Percentiles rank a stretch among this genome's conserved stretches.
phyloP scores from a whole-genome alignment of 108 stramenopile genomes.

The Epipyxis sp. region DNA sequence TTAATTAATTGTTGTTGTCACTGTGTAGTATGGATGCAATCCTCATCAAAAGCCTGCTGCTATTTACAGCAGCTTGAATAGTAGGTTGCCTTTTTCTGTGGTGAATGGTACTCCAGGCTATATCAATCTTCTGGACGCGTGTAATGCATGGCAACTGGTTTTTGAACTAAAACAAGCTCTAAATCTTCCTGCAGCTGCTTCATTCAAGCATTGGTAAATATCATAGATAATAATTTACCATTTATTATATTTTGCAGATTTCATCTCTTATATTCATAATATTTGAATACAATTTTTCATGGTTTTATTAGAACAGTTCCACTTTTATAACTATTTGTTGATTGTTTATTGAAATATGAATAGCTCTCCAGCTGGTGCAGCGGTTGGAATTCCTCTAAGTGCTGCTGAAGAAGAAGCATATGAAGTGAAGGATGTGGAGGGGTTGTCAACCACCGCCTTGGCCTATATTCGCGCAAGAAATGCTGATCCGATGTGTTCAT shows the following conservation, averaged over 20 bases:
- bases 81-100: constrained; percentile 76
- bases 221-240: too few species aligned
- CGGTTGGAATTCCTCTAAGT: constrained; percentile 84
- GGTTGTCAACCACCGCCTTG: constrained; percentile 78
- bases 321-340: too few species aligned
- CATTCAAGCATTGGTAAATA: constrained; percentile 98
- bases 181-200: constrained; percentile 78
- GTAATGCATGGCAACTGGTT: constrained; percentile 96
- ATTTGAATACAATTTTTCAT: too few species aligned
- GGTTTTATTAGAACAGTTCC: too few species aligned
- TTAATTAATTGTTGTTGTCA: too few species aligned
- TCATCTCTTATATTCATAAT: too few species aligned
- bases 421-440: constrained; percentile 70
- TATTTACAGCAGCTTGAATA: constrained; percentile 71
- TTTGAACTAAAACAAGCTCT: constrained; percentile 81
- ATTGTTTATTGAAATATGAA: too few species aligned
- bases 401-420: constrained; percentile 69
- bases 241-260: too few species aligned
- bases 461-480: constrained; percentile 96
- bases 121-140: constrained; percentile 95
- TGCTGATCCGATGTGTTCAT: constrained; percentile 97
- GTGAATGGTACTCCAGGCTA: constrained; percentile 91
- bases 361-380: constrained; percentile 96
- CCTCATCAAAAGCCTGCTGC: constrained; percentile 91
- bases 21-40: constrained; percentile 96